phyloP scores from a whole-genome alignment of 2,329 filamentous ascomycete genomes.

The Colletotrichum sp. region DNA sequence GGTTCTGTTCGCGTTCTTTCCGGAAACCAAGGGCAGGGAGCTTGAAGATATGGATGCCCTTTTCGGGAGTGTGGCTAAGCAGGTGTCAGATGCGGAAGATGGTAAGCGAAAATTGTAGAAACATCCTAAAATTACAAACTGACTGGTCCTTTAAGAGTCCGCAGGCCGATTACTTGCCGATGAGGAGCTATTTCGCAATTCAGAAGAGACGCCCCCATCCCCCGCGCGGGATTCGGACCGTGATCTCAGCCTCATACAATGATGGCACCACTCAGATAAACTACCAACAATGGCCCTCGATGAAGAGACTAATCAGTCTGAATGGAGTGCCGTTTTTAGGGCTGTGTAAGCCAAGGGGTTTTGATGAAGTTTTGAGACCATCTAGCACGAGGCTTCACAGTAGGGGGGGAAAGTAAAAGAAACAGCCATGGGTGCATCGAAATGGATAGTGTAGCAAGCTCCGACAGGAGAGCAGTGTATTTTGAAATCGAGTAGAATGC shows the following conservation, averaged over 20 bases:
- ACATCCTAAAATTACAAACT: neutral
- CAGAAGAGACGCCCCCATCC: neutral
- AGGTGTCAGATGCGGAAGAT: neutral
- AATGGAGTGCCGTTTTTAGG: neutral
- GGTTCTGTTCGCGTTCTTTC: slow-evolving; percentile 47
- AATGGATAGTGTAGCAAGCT: neutral
- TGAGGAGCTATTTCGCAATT: neutral
- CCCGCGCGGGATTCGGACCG: neutral
- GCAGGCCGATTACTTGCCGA: neutral
- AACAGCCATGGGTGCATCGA: neutral
- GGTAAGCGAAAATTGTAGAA: neutral
- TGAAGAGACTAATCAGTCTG: neutral
- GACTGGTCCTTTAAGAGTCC: neutral
- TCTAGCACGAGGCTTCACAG: neutral
- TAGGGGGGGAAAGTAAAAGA: neutral
- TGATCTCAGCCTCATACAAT: neutral
- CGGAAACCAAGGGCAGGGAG: slow-evolving; percentile 46
- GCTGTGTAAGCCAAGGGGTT: neutral
- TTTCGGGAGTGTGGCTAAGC: slow-evolving; percentile 31
- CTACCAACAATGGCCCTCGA: neutral
- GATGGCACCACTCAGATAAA: neutral
- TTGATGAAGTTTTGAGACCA: neutral
- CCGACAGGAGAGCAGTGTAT: neutral
- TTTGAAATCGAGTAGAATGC: neutral
- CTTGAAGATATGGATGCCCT: slow-evolving; percentile 51